Evolutionary conservation across 2,329 filamentous ascomycete genomes (phyloP), one percentile per base, ranked within the genome.

Genomic region (Calonectria henricotiae): DNA sequence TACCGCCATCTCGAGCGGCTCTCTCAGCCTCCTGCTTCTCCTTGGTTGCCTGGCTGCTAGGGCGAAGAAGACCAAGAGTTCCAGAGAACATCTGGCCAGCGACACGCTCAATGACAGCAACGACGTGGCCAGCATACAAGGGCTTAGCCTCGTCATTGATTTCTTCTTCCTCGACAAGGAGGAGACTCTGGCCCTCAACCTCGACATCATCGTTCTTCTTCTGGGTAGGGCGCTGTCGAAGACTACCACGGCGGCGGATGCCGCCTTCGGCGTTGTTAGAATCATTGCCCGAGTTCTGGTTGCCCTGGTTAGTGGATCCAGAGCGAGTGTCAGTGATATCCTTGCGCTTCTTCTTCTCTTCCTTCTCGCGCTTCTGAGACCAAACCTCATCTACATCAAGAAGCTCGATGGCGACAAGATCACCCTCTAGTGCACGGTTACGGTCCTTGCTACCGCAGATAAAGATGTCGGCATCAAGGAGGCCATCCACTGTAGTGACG

Each of bases 171-270:
- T 99, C 96, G 74, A 98, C 96, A 20, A 99, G 90, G 25, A 99
- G 91, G 68, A 99, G 89, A 81, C 96, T 98, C 83, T 99, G 96
- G 30, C 96, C 96, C 82, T 99, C 96, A 32, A 99, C 96, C 83
- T 99, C 96, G 30, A 99, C 96, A 82, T 99, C 96, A 76, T 99
- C 96, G 74, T 99, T 99, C 90, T 99, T 99, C 91, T 99, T 99
- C 85, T 99, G 96, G 0, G 96, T 98, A 9, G 96, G 96, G 65
- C 96, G 93, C 86, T 98, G 96, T 79, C 96, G 93, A 76, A 99
- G 89, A 89, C 96, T 98, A 75, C 96, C 96, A 79, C 96, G 94
- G 75, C 96, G 91, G 77, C 96, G 94, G 74, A 99, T 91, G 71
- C 95, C 94, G 78, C 95, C 95, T 78, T 98, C 96, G 65, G 87